Base-by-base conservation (phyloP, 495 filamentous ascomycete species). In the Filosporella fistucella region DNA sequence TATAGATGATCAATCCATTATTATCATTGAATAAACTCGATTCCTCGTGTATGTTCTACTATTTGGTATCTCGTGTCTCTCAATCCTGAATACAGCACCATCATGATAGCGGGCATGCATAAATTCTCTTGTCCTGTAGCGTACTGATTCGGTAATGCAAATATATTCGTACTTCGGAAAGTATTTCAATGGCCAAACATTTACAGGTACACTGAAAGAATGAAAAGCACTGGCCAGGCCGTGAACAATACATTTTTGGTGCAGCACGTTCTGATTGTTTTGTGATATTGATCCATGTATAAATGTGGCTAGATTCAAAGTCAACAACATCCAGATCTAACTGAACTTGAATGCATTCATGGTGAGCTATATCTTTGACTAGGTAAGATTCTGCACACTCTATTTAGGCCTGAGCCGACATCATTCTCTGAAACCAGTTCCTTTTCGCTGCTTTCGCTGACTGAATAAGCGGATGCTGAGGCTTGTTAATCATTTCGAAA, bases 401-500 rank as follows among this genome's bases (percentile, higher is more conserved):
- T 22, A 25, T 4, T 42, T 42, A 13, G 1, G 39, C 4, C 4
- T 42, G 18, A 25, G 39, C 7, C 21, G 10, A 10, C 39, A 42
- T 24, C 16, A 42, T n/a, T 26, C 39, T 42, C 12, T 42, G 17
- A 5, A 42, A 26, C 39, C 39, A 42, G 12, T 24, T 42, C 10
- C 39, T 42, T n/a, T 42, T 42, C 17, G 39, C 39, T n/a, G 20
- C 20, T 3, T 25, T 42, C 7, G 39, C 39, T n/a, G 22, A 13
- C 11, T 42, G 39, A 25, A 42, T 42, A 9, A 42, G 20, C 10
- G 17, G 39, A 13, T 13, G 8, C 20, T 26, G 12, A 26, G 39
- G 39, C 3, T 42, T 17, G 12, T 42, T 26, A 4, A 42, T 24
- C 39, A 42, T 42, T 7, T 47, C 43, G 23, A 52, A 52, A 29